A percentile compares a stretch with the other conserved stretches of the same genome.
phyloP scores from a whole-genome alignment of 495 filamentous ascomycete species.

The Daldinia childiae region DNA sequence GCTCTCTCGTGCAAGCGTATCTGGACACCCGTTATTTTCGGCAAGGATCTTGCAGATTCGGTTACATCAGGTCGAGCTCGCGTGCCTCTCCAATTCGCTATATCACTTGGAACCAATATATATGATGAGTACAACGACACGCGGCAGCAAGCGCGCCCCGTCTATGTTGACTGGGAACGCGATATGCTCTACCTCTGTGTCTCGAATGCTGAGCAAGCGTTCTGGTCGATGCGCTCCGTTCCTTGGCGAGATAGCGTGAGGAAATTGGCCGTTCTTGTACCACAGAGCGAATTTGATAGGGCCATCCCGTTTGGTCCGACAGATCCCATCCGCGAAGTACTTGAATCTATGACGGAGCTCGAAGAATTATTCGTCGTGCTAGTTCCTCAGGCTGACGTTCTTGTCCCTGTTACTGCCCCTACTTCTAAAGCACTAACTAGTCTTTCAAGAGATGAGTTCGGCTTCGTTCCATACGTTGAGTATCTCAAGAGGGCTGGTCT shows the following conservation, averaged over 20 bases:
- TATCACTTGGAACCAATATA: not conserved
- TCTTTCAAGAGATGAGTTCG: constrained; percentile 19
- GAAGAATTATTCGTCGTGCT: constrained; percentile 33
- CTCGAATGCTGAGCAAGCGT: constrained; percentile 30
- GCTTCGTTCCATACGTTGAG: constrained; percentile 34
- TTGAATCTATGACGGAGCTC: constrained; percentile 22
- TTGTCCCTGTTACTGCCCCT: not conserved
- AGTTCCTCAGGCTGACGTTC: constrained; percentile 5
- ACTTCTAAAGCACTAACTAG: not conserved
- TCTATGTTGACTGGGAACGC: constrained; percentile 33
- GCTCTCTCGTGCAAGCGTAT: constrained; percentile 16
- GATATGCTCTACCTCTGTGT: constrained; percentile 38
- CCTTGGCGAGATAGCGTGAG: constrained; percentile 17
- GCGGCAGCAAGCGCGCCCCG: constrained; percentile 1
- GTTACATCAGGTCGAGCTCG: constrained; percentile 15
- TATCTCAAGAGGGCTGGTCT: constrained; percentile 31
- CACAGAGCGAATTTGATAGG: constrained; percentile 28
- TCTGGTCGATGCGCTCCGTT: constrained; percentile 31
- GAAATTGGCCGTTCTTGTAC: constrained; percentile 31
- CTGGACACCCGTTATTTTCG: constrained; percentile 26
- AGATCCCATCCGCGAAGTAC: constrained; percentile 29
- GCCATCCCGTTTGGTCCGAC: constrained; percentile 35
- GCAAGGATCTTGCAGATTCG: constrained; percentile 25
- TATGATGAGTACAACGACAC: not conserved
- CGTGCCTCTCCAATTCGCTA: constrained; percentile 15